A percentile compares a stretch with the other conserved stretches of the same genome.
Evolutionary conservation across 805 yeast species (phyloP).

Genomic region (Wickerhamiella bombiphila): DNA sequence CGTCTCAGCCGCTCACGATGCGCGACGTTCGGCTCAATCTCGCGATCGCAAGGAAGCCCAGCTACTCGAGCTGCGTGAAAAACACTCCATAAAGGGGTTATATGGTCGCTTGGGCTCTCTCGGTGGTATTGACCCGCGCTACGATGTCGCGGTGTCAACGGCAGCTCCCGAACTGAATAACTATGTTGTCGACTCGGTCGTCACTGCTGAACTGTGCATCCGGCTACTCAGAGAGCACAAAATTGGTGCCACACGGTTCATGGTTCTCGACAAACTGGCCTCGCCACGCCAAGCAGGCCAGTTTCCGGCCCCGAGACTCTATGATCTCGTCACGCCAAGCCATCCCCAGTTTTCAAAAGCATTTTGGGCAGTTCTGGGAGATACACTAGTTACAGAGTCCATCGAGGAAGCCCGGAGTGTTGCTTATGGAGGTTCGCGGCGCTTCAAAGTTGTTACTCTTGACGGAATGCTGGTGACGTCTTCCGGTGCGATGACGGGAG

Average conservation of each 20-base stretch:
- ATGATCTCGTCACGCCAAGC: constrained; percentile 62
- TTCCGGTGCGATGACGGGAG: constrained; percentile 95
- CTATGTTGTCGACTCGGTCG: constrained; percentile 74
- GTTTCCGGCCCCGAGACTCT: constrained; percentile 47
- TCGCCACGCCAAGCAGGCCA: constrained; percentile 26
- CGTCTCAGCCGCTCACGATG: constrained; percentile 40
- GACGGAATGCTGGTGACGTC: constrained; percentile 86
- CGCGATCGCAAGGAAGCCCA: constrained; percentile 62
- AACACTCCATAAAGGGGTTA: constrained; percentile 76
- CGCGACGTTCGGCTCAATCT: constrained; percentile 44
- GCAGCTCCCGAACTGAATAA: constrained; percentile 87
- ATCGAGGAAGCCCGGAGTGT: constrained; percentile 70
- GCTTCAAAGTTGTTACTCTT: constrained; percentile 82
- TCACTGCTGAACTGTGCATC: constrained; percentile 61
- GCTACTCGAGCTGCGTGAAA: constrained; percentile 49
- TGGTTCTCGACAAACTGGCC: constrained; percentile 53
- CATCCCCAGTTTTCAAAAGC: constrained; percentile 68
- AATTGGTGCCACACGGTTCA: constrained; percentile 80
- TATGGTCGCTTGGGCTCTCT: constrained; percentile 84
- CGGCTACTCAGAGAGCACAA: constrained; percentile 68
- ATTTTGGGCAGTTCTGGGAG: constrained; percentile 70
- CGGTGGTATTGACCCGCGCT: constrained; percentile 78
- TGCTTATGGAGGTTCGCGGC: constrained; percentile 42
- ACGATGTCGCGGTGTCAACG: constrained; percentile 88
- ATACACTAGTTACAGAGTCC: constrained; percentile 75